Evolutionary conservation across 495 filamentous ascomycete genomes (phyloP), one percentile per base, ranked within the genome.

Genomic region (Monascus purpureus): DNA sequence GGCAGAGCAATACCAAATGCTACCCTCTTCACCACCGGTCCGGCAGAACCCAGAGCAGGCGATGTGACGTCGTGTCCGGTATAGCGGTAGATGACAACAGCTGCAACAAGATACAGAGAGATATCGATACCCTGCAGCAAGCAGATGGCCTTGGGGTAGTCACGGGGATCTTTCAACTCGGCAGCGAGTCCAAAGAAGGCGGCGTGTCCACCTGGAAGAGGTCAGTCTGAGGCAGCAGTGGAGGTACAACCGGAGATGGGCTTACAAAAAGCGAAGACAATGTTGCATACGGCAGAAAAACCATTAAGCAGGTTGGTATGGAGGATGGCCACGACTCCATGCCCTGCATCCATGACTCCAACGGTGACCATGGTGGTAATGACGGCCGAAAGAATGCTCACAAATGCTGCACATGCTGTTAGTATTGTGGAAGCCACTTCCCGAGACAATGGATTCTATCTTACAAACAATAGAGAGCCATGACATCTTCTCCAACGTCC

Each of bases 1-100:
- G 84, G 84, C 3, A 82, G 50, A 2, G 82, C 82, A 37, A 92
- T 62, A 12, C 82, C 83, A 44, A 80, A 93, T 2, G 81, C 78
- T 17, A 63, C 39, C 52, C 84, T 86, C 32, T 74, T 66, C 1
- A 90, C 48, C 0, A 73, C 18, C 0, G 59, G 56, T 8, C 72
- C 66, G 6, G 80, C 75, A 0, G 79, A 79, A 7, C 78, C 70
- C 3, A 92, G 63, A 2, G 82, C 82, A 2, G 84, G 84, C 0
- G 77, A 77, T 16, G 61, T 47, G 24, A 92, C 83, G 6, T 58
- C 59, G 3, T 49, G 52, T 13, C 84, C 83, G 7, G 77, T 74
- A 43, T 71, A 92, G 37, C 57, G 57, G 59, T 88, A 92, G 37
- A 85, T 75, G 1, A 64, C 58, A 1, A 68, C 45, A 0, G 61